Percentiles rank a stretch among this genome's conserved stretches.
Evolutionary conservation across 148 eudicot genomes (phyloP).

Genomic region (Cornus controversa): DNA sequence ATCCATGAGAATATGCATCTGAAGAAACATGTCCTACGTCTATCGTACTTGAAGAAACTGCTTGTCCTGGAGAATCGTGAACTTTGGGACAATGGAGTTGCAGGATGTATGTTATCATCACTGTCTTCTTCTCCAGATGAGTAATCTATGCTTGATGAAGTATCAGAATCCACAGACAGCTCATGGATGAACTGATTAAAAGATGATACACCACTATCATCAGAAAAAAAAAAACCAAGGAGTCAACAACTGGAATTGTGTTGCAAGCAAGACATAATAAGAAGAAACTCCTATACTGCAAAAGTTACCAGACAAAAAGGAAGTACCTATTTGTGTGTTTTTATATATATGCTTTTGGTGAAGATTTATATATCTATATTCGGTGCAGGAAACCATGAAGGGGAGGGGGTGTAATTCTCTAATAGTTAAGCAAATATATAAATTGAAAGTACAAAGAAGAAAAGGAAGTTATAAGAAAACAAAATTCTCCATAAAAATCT

Average conservation of each 20-base stretch:
- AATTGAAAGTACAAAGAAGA: background rate
- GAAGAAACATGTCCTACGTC: constrained; percentile 45
- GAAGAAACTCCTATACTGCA: background rate
- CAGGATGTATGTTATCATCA: constrained; percentile 51
- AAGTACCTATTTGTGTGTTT: background rate
- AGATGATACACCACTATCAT: constrained; percentile 78
- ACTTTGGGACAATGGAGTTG: constrained; percentile 70
- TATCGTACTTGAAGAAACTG: constrained; percentile 50
- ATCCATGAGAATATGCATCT: constrained; percentile 57
- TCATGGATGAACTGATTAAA: constrained; percentile 82
- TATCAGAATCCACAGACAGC: constrained; percentile 72
- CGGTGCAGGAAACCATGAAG: background rate
- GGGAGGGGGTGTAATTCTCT: background rate
- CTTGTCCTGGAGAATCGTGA: constrained; percentile 58
- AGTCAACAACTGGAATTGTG: background rate
- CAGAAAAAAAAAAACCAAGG: constrained; percentile 7
- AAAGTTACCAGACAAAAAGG: background rate
- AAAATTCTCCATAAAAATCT: background rate
- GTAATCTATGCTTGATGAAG: constrained; percentile 56
- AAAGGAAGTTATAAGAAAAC: background rate
- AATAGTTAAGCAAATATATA: background rate
- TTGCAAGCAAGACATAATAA: background rate
- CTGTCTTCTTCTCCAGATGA: constrained; percentile 64
- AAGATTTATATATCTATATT: no score
- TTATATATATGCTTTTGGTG: background rate